Conservation (phyloP, 2,329 filamentous ascomycete genomes). For the Plectosphaerella plurivora region DNA sequence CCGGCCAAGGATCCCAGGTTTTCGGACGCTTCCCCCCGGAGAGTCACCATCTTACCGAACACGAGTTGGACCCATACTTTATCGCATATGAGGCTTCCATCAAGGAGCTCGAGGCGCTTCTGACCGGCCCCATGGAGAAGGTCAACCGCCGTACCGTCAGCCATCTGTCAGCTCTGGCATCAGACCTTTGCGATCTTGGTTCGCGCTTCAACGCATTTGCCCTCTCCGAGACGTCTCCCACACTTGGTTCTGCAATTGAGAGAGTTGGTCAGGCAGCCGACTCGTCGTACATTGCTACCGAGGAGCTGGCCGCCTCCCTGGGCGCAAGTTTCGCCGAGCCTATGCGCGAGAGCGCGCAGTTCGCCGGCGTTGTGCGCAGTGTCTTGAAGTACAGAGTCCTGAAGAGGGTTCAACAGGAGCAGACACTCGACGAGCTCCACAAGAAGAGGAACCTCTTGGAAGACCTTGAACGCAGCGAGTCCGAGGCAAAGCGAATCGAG, state of each 20-base stretch:
- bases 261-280: constrained; percentile 92
- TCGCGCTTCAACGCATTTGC: constrained; percentile 98
- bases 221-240: constrained; percentile 83
- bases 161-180: constrained; percentile 76
- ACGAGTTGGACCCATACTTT: constrained; percentile 94
- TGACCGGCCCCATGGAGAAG: constrained; percentile 94
- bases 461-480: constrained; percentile 87
- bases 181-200: constrained; percentile 87
- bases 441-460: constrained; percentile 83
- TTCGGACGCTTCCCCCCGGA: constrained; percentile 81
- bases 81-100: constrained; percentile 88
- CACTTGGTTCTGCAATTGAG: constrained; percentile 88
- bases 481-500: constrained; percentile 88
- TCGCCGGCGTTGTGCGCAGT: constrained; percentile 85
- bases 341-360: constrained; percentile 96
- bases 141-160: constrained; percentile 86
- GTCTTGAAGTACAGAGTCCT: constrained; percentile 87
- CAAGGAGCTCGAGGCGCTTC: constrained; percentile 80
- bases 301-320: constrained; percentile 82
- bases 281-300: constrained; percentile 91
- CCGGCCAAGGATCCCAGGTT: constrained; percentile 45
- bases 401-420: constrained; percentile 94
- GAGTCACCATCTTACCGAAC: constrained; percentile 70
- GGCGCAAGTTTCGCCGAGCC: constrained; percentile 94
- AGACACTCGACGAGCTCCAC: constrained; percentile 87